phyloP scores from a whole-genome alignment of 805 yeast genomes.

The Starmerella floricola region DNA sequence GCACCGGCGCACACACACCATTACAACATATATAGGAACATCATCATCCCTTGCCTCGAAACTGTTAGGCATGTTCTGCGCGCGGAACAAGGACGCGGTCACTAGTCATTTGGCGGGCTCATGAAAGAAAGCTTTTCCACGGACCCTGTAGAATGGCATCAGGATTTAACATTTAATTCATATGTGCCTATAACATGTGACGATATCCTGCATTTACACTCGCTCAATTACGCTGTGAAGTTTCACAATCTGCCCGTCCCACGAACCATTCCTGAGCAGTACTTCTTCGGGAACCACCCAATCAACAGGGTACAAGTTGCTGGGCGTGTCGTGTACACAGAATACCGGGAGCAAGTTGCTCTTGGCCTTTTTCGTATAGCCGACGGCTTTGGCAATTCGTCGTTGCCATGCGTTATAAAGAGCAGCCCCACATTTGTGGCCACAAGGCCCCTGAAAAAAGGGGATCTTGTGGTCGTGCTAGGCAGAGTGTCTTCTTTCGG shows the following conservation, averaged over 20 bases:
- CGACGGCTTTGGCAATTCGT: constrained; percentile 1
- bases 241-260: not conserved
- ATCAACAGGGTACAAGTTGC: constrained; percentile 5
- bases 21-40: too few species aligned
- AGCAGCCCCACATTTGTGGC: not conserved
- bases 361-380: not conserved
- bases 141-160: not conserved
- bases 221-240: not conserved
- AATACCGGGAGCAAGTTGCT: not conserved
- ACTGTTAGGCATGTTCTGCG: too few species aligned
- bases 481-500: not conserved
- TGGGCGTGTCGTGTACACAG: constrained; percentile 1
- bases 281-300: constrained; percentile 14
- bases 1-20: too few species aligned
- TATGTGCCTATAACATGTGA: constrained; percentile 12
- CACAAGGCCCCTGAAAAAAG: not conserved
- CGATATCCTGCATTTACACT: constrained; percentile 6
- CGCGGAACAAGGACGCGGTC: too few species aligned
- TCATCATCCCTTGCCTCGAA: too few species aligned
- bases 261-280: not conserved
- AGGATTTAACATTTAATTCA: constrained; percentile 4
- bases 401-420: not conserved
- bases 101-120: too few species aligned
- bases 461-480: not conserved
- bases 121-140: constrained; percentile 1